phyloP scores from a whole-genome alignment of 495 filamentous ascomycete genomes.

The Trichoderma orchidacearum region DNA sequence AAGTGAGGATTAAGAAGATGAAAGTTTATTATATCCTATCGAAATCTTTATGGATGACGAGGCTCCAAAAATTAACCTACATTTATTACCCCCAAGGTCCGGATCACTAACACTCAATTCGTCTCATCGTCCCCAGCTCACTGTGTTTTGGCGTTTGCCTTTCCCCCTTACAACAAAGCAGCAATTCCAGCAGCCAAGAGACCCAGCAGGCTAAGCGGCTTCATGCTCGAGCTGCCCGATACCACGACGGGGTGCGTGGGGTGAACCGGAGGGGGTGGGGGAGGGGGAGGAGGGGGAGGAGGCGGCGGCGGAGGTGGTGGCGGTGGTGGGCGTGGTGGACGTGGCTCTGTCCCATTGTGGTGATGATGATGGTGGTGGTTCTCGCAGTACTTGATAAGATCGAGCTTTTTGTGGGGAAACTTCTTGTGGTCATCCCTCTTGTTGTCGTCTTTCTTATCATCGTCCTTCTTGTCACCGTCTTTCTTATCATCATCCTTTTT shows the following conservation, averaged over 20 bases:
- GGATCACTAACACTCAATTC: not conserved
- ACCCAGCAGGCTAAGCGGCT: not conserved
- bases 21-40: too few relatives aligned
- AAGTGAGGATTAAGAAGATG: not conserved
- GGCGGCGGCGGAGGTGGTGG: not conserved
- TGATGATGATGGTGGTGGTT: conserved; percentile 3
- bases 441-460: not conserved
- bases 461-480: not conserved
- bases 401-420: not conserved
- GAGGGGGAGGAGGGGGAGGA: not conserved
- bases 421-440: not conserved
- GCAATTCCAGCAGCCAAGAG: not conserved
- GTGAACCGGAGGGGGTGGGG: too few relatives aligned
- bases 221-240: not conserved
- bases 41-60: too few relatives aligned
- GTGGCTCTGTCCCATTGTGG: conserved; percentile 6
- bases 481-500: too few relatives aligned
- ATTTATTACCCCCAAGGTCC: not conserved
- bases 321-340: not conserved
- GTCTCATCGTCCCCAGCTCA: not conserved
- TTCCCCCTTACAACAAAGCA: not conserved
- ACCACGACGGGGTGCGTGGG: not conserved
- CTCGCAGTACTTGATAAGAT: not conserved
- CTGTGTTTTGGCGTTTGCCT: too few relatives aligned
- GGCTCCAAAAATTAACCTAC: too few relatives aligned